Evolutionary conservation across 2,329 filamentous ascomycete species (phyloP).

Genomic region (Zopfia rhizophila): DNA sequence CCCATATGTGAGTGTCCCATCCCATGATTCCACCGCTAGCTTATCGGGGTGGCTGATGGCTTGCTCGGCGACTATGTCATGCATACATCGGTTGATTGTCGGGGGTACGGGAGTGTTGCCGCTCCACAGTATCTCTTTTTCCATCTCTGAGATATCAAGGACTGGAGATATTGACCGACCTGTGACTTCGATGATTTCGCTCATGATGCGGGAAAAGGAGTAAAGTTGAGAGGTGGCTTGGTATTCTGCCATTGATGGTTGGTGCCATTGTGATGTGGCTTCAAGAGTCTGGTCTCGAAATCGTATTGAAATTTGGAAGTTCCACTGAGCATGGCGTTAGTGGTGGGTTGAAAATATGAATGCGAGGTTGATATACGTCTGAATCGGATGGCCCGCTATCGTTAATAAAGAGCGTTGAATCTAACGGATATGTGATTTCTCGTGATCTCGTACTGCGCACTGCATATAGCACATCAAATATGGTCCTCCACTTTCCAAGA

Average conservation of each 20-base stretch:
- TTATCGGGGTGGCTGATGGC: constrained; percentile 47
- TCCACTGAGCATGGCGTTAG: too few relatives aligned
- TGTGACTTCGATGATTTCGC: constrained; percentile 46
- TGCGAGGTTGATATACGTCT: too few relatives aligned
- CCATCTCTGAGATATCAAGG: constrained; percentile 40
- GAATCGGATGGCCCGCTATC: too few relatives aligned
- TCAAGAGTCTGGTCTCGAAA: constrained; percentile 41
- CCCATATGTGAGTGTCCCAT: constrained; percentile 47
- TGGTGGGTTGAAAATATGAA: too few relatives aligned
- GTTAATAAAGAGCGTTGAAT: constrained; percentile 31
- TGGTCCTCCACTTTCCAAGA: constrained; percentile 24
- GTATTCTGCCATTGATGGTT: constrained; percentile 54
- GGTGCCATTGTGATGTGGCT: constrained; percentile 56
- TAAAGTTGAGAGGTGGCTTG: constrained; percentile 57
- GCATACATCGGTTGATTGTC: constrained; percentile 57
- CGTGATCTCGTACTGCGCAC: constrained; percentile 25
- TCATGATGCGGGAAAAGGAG: constrained; percentile 50
- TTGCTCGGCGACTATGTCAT: constrained; percentile 58
- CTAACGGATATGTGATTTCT: constrained; percentile 10
- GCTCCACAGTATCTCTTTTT: constrained; percentile 59
- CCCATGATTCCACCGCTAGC: constrained; percentile 52
- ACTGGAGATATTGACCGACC: constrained; percentile 28
- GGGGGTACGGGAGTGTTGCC: constrained; percentile 60
- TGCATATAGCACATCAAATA: constrained; percentile 26
- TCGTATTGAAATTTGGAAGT: constrained; percentile 36